These are phyloP conservation scores for Hemisphaericaspora nanyangensis DNA, from an alignment of 805 yeast genomes.

Conservation along the genomic window DNA sequence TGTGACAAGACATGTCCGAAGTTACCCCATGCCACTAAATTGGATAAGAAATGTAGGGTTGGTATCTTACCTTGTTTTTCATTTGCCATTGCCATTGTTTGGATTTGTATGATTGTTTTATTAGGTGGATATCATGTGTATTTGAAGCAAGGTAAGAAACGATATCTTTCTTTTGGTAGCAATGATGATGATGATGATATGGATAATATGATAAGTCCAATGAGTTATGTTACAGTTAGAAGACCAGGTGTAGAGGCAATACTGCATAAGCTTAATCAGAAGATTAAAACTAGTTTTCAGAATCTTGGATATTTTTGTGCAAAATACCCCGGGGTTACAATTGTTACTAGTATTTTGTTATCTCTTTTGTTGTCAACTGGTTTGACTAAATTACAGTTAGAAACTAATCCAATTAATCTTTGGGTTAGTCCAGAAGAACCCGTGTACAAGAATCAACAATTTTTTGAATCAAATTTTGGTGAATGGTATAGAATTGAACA, in stretches of 20 bases:
- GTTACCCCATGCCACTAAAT: conserved; percentile 44
- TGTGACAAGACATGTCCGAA: conserved; percentile 78
- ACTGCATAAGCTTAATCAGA: conserved; percentile 2
- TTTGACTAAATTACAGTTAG: conserved; percentile 51
- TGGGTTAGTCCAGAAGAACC: conserved; percentile 86
- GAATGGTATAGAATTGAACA: conserved; percentile 91
- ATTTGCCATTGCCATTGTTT: conserved; percentile 52
- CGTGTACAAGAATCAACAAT: conserved; percentile 62
- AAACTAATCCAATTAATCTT: conserved; percentile 73
- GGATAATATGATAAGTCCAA: conserved; percentile 15
- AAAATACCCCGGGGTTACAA: conserved; percentile 43
- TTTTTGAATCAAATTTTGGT: conserved; percentile 79
- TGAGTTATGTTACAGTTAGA: conserved; percentile 9
- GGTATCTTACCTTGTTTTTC: conserved; percentile 73
- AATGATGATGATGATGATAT: conserved; percentile 8
- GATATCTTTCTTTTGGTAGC: background rate
- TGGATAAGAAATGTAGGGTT: conserved; percentile 45
- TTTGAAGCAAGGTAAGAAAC: conserved; percentile 16
- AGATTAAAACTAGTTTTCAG: conserved; percentile 37
- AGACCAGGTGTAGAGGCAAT: conserved; percentile 5
- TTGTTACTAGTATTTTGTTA: conserved; percentile 22
- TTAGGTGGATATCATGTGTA: conserved; percentile 41
- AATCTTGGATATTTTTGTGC: conserved; percentile 59
- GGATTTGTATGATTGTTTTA: conserved; percentile 33
- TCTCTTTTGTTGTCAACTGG: conserved; percentile 51